Conservation (phyloP, 805 yeast species). For the Kurtzmaniella fragi region DNA sequence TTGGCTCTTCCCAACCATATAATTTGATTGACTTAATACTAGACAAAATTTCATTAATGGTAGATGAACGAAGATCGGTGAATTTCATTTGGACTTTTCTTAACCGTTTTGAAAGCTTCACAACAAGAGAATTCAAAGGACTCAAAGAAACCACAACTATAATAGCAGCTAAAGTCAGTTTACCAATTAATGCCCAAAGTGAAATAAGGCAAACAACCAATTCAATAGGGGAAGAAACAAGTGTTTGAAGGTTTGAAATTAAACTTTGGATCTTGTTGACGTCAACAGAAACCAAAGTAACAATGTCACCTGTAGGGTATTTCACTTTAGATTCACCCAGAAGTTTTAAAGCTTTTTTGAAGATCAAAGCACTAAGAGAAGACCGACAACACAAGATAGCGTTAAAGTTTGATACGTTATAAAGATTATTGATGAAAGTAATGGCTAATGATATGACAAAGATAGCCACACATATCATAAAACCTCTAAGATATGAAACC, state of each 20-base stretch:
- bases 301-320: constrained; percentile 70
- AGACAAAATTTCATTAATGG: constrained; percentile 54
- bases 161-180: constrained; percentile 56
- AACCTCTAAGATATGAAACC: constrained; percentile 43
- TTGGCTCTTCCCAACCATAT: constrained; percentile 68
- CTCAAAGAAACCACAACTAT: constrained; percentile 48
- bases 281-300: constrained; percentile 77
- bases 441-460: constrained; percentile 56
- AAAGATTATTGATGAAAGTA: constrained; percentile 65
- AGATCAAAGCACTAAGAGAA: constrained; percentile 61
- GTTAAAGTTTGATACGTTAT: constrained; percentile 51
- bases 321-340: constrained; percentile 60
- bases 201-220: constrained; percentile 50
- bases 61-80: constrained; percentile 56
- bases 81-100: constrained; percentile 54
- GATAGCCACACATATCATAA: constrained; percentile 58
- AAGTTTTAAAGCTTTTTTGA: constrained; percentile 63
- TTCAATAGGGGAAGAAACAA: constrained; percentile 57
- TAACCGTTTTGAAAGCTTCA: constrained; percentile 37
- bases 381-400: constrained; percentile 64
- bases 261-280: constrained; percentile 59
- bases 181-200: constrained; percentile 51
- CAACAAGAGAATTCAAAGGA: constrained; percentile 48
- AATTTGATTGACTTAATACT: constrained; percentile 62
- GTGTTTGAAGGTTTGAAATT: constrained; percentile 46